Conservation (phyloP, 83 land plant genomes). For the Diphasiastrum complanatum region DNA sequence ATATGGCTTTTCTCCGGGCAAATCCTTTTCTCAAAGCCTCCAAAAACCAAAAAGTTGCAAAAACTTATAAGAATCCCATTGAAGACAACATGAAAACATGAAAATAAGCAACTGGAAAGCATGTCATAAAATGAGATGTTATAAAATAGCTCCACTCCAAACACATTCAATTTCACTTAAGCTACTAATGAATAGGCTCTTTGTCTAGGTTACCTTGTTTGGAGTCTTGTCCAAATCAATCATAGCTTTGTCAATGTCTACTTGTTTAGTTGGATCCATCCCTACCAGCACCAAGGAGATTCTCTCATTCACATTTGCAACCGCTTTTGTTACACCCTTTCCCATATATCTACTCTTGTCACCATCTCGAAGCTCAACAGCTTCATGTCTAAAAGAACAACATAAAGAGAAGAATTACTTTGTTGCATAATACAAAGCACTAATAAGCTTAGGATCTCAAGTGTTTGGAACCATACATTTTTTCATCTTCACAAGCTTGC, state of each 20-base stretch:
- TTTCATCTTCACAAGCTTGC: not conserved
- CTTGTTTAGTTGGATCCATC: conserved; percentile 86
- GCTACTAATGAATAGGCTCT: conserved; percentile 3
- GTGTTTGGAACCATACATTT: not conserved
- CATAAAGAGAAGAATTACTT: not conserved
- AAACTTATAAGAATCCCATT: too few species aligned
- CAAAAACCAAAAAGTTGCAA: too few species aligned
- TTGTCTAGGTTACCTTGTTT: conserved; percentile 55
- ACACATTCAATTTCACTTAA: too few species aligned
- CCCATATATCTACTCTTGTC: conserved; percentile 82
- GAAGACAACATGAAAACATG: too few species aligned
- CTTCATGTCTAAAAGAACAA: conserved; percentile 65
- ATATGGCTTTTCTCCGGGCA: too few species aligned
- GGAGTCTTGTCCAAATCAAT: conserved; percentile 88
- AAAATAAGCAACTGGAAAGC: too few species aligned
- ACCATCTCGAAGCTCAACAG: conserved; percentile 84
- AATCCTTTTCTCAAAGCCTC: too few species aligned
- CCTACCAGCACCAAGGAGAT: conserved; percentile 77
- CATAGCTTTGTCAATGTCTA: conserved; percentile 87
- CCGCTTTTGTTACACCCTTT: conserved; percentile 83
- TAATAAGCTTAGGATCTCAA: not conserved
- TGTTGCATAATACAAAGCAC: not conserved
- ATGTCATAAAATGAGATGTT: too few species aligned
- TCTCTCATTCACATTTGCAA: conserved; percentile 76
- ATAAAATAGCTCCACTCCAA: too few species aligned